Evolutionary conservation across 1,284 basidiomycete species (phyloP), one percentile per base, ranked within the genome.

Genomic region (Inonotus hispidus): DNA sequence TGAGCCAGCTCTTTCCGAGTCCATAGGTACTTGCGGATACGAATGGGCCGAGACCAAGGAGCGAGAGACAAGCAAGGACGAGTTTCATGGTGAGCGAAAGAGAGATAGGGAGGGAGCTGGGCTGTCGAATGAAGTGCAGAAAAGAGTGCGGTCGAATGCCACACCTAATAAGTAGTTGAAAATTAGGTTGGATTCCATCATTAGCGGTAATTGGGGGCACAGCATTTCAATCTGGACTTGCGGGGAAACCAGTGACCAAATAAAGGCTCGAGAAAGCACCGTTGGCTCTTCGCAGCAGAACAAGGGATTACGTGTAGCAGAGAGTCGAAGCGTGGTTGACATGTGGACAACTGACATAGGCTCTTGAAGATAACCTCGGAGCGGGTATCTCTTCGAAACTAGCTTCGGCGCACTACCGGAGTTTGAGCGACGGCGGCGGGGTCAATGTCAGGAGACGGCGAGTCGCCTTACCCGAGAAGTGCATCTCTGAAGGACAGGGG

Each of bases 1-100:
- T 52, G 49, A 53, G 56, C 58, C 53, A 60, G 25, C 62, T 63
- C 46, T 52, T 63, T 38, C 62, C 62, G 3, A 59, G 32, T 8
- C 62, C 62, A 46, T 60, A 63, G 6, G 54, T 59, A 46, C 60
- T 35, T 25, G 53, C 58, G 14, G 52, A 46, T 3, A 35, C 62
- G 41, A 43, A n/a, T 25, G 43, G 19, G 21, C 11, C 37, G 25
- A 60, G 21, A 39, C 10, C 32, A 10, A 37, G 8, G 23, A 62
- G 19, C 11, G 43, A 19, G 13, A 54, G 43, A 23, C 10, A 16
- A 11, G 25, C 29, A 23, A 59, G 50, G 13, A 19, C n/a, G 29
- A 55, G 46, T 32, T 54, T 58, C 56, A 58, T 58, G n/a, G 16
- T 50, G 25, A 52, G 19, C 21, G 50, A 35, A 52, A 3, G 27